Conservation (phyloP, 31 red algal genomes). For the Porphyra umbilicalis region DNA sequence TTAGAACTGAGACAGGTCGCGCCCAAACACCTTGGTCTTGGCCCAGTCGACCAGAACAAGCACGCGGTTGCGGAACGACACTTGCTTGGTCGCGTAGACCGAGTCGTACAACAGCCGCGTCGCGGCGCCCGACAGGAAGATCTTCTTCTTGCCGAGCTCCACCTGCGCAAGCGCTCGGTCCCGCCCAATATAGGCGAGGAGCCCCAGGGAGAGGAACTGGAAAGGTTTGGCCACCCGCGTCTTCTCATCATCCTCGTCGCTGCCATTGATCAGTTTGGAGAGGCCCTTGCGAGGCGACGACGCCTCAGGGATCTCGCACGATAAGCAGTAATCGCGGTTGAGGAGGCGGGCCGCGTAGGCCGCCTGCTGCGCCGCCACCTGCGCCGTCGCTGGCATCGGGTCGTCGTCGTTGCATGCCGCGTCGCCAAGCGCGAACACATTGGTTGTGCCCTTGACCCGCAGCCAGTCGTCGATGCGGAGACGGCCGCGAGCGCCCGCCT, state of each 20-base stretch:
- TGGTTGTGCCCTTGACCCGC: constrained; percentile 51
- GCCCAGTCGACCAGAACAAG: constrained; percentile 79
- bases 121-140: constrained; percentile 46
- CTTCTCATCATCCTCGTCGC: constrained; percentile 17
- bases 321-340: constrained; percentile 29
- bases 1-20: constrained; percentile 81
- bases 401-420: constrained; percentile 62
- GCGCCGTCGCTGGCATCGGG: constrained; percentile 76
- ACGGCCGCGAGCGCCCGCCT: constrained; percentile 23
- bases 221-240: constrained; percentile 9
- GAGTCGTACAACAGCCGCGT: constrained; percentile 72
- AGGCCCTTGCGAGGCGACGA: constrained; percentile 1
- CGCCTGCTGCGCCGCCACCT: constrained; percentile 91
- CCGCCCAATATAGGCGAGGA: constrained; percentile 62
- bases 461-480: constrained; percentile 74
- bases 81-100: constrained; percentile 91
- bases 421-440: constrained; percentile 82
- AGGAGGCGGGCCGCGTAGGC: constrained; percentile 64
- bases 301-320: constrained; percentile 29
- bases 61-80: constrained; percentile 66
- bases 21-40: constrained; percentile 66
- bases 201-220: constrained; percentile 10
- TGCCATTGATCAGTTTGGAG: constrained; percentile 14
- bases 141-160: constrained; percentile 30
- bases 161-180: constrained; percentile 75